Conservation (phyloP, 495 filamentous ascomycete genomes). For the Pyrenula aspistea region DNA sequence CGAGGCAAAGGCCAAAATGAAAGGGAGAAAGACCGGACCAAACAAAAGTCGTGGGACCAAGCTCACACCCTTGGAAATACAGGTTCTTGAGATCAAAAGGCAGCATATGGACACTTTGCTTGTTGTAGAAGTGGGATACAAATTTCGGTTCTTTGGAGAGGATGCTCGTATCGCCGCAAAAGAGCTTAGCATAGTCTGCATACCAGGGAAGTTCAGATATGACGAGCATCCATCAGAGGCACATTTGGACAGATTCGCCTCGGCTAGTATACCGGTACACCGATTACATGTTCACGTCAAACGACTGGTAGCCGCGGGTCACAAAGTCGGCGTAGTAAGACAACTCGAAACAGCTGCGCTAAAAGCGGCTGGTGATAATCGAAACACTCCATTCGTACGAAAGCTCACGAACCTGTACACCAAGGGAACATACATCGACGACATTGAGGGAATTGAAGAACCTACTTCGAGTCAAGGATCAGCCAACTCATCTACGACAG, state of each 20-base stretch:
- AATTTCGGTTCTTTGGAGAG: conserved; percentile 96
- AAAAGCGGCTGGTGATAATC: conserved; percentile 92
- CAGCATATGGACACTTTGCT: conserved; percentile 83
- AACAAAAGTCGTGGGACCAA: conserved; percentile 59
- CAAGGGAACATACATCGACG: conserved; percentile 96
- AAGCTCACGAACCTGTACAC: conserved; percentile 96
- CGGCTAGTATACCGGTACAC: conserved; percentile 89
- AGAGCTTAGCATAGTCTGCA: conserved; percentile 89
- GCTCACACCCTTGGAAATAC: conserved; percentile 88
- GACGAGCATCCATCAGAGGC: conserved; percentile 92
- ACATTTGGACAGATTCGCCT: conserved; percentile 85
- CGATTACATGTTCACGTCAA: conserved; percentile 91
- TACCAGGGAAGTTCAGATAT: conserved; percentile 87
- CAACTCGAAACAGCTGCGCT: conserved; percentile 98
- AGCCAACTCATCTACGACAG: conserved; percentile 52
- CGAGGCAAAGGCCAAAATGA: conserved; percentile 24
- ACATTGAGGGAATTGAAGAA: conserved; percentile 67
- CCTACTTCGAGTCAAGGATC: conserved; percentile 17
- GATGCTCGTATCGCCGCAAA: conserved; percentile 86
- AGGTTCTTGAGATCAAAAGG: conserved; percentile 85
- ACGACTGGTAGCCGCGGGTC: conserved; percentile 77
- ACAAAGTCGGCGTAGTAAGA: conserved; percentile 92
- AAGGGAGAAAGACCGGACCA: conserved; percentile 41
- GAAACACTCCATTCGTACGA: conserved; percentile 81
- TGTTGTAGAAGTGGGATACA: conserved; percentile 92